These are phyloP conservation scores for Phytophthora hybrid DNA, from an alignment of 352 stramenopile species.

Conservation along the genomic window DNA sequence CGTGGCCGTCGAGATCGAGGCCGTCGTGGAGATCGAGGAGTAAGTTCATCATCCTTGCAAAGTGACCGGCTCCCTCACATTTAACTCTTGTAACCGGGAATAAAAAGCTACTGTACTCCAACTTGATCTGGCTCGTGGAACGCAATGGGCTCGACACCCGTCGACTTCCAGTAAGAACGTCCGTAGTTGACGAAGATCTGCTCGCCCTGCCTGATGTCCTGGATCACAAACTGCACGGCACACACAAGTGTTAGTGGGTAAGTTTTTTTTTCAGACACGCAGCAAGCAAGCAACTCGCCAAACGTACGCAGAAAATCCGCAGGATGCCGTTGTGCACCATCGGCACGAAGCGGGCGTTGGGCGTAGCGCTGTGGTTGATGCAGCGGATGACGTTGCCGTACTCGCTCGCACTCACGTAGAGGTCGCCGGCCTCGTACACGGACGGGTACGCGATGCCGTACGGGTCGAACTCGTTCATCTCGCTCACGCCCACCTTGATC, in stretches of 20 bases:
- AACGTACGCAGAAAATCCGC: slow-evolving; percentile 78
- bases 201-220: slow-evolving; percentile 49
- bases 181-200: slow-evolving; percentile 87
- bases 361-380: slow-evolving; percentile 75
- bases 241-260: slow-evolving; percentile 1
- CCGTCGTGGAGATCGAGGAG: slow-evolving; percentile 95
- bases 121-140: slow-evolving; percentile 35
- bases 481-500: slow-evolving; percentile 56
- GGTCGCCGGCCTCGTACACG: slow-evolving; percentile 65
- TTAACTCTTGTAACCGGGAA: slow-evolving; percentile 34
- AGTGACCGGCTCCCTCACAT: slow-evolving; percentile 16
- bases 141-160: slow-evolving; percentile 55
- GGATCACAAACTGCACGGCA: slow-evolving; percentile 60
- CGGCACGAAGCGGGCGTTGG: slow-evolving; percentile 71
- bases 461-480: slow-evolving; percentile 56
- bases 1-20: slow-evolving; percentile 97
- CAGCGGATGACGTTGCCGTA: slow-evolving; percentile 83
- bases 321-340: slow-evolving; percentile 76
- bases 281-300: background rate
- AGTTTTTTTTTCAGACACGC: background rate
- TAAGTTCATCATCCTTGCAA: slow-evolving; percentile 25
- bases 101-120: slow-evolving; percentile 30
- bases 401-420: slow-evolving; percentile 75
- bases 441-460: slow-evolving; percentile 82
- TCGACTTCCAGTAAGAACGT: slow-evolving; percentile 73